Evolutionary conservation across 495 filamentous ascomycete genomes (phyloP).

Genomic region (Polyplosphaeria fusca): DNA sequence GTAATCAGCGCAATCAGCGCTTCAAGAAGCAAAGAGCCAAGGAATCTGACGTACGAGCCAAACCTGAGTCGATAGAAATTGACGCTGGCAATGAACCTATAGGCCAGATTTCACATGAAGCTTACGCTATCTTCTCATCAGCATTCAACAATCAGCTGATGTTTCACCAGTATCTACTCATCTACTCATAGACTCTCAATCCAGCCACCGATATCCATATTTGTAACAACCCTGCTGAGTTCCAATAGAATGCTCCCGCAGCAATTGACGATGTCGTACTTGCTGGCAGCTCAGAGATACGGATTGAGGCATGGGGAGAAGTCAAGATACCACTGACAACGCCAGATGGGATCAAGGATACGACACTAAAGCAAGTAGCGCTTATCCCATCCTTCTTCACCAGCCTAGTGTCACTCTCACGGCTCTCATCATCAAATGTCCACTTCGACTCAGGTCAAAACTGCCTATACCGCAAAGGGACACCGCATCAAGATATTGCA

Average conservation of each 20-base stretch:
- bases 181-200: constrained; percentile 9
- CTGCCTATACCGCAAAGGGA: neutral
- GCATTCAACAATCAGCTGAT: constrained; percentile 1
- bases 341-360: constrained; percentile 3
- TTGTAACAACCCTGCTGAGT: constrained; percentile 14
- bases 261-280: constrained; percentile 4
- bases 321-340: constrained; percentile 11
- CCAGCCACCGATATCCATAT: constrained; percentile 12
- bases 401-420: constrained; percentile 8
- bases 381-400: constrained; percentile 18
- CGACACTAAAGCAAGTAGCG: constrained; percentile 13
- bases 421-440: constrained; percentile 7
- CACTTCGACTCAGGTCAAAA: constrained; percentile 15
- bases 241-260: constrained; percentile 4
- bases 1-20: constrained; percentile 4
- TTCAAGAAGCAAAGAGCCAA: constrained; percentile 1
- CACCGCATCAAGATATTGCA: neutral
- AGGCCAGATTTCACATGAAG: neutral
- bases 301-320: constrained; percentile 11
- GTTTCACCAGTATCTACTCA: constrained; percentile 2
- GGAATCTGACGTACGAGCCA: neutral
- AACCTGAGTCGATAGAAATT: neutral
- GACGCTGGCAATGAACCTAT: neutral
- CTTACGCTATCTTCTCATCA: constrained; percentile 4
- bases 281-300: neutral